Evolutionary conservation across 1,139 yeast species (phyloP).

Genomic region (Ogataea hybrid): DNA sequence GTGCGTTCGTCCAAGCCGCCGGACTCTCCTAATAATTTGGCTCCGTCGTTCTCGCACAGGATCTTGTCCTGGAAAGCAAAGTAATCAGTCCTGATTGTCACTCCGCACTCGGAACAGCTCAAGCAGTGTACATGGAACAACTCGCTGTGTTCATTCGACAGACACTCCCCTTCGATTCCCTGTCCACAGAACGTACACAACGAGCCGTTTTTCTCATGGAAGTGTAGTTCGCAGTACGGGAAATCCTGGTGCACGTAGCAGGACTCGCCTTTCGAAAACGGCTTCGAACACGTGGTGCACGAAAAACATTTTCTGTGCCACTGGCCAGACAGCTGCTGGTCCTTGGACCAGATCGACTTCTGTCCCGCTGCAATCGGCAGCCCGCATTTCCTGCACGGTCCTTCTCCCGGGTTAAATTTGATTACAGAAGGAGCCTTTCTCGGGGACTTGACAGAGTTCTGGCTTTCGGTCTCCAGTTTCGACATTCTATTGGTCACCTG

Average conservation of each 20-base stretch:
- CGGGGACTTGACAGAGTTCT: slow-evolving; percentile 2
- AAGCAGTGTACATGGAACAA: slow-evolving; percentile 68
- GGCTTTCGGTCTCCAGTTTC: slow-evolving; percentile 16
- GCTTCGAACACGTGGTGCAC: slow-evolving; percentile 61
- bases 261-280: slow-evolving; percentile 58
- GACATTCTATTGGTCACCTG: slow-evolving; percentile 15
- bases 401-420: slow-evolving; percentile 57
- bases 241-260: slow-evolving; percentile 77
- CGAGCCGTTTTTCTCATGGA: slow-evolving; percentile 73
- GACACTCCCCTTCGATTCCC: slow-evolving; percentile 90
- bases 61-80: slow-evolving; percentile 49
- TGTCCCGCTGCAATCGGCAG: slow-evolving; percentile 38
- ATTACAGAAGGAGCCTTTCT: background rate
- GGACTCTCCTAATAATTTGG: slow-evolving; percentile 16
- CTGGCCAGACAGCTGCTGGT: slow-evolving; percentile 82
- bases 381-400: slow-evolving; percentile 71
- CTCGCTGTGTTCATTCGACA: slow-evolving; percentile 69
- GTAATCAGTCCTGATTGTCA: slow-evolving; percentile 52
- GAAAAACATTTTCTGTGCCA: slow-evolving; percentile 90
- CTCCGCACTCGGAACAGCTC: slow-evolving; percentile 52
- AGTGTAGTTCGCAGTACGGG: slow-evolving; percentile 83
- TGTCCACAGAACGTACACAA: slow-evolving; percentile 65
- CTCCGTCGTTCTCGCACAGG: slow-evolving; percentile 46
- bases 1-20: slow-evolving; percentile 16
- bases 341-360: slow-evolving; percentile 71